Base-by-base conservation (phyloP, 345 rosid genomes). In the Cardamine occulta region DNA sequence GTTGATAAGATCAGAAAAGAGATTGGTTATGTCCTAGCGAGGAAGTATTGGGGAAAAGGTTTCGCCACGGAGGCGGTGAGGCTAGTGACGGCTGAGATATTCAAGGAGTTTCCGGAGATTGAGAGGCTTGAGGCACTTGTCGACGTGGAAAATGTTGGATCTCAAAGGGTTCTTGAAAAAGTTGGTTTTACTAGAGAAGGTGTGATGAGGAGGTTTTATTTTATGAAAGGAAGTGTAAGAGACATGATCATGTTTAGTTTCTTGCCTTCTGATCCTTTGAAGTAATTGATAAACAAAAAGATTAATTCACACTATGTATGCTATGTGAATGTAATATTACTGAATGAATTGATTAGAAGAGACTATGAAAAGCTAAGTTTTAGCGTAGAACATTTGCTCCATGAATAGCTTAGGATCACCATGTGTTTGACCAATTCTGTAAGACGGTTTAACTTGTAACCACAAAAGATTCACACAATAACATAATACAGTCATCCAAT, bases 141-240 rank as follows among this genome's bases (percentile, higher is more conserved):
- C 0, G 88, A 83, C 39, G 84, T 88, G 0, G 79, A 81, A 1
- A 87, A 92, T 48, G 80, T 74, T 4, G 89, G 80, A 4, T 92
- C 92, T 17, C 89, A 82, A 19, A 86, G 74, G 68, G 93, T 81
- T 70, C 63, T 86, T 59, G 87, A 87, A 74, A 88, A 92, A 40
- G 89, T 84, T 72, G 92, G 92, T 44, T 88, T 88, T 70, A 61
- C 26, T 8, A 85, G 75, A 66, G 93, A 89, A 76, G 93, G 90
- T 63, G 86, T 85, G 52, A 79, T 87, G 7, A 86, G 93, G 76
- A 88, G 83, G 65, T 85, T 78, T 11, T 0, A 34, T 0, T n/a
- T 72, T 37, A 39, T 19, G 15, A 88, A 87, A 60, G 97, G 91
- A 45, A 84, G 77, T 18, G 35, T 82, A 6, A 78, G 91, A 71